phyloP scores from a whole-genome alignment of 2,329 filamentous ascomycete genomes.

The Leptographium lundbergii region DNA sequence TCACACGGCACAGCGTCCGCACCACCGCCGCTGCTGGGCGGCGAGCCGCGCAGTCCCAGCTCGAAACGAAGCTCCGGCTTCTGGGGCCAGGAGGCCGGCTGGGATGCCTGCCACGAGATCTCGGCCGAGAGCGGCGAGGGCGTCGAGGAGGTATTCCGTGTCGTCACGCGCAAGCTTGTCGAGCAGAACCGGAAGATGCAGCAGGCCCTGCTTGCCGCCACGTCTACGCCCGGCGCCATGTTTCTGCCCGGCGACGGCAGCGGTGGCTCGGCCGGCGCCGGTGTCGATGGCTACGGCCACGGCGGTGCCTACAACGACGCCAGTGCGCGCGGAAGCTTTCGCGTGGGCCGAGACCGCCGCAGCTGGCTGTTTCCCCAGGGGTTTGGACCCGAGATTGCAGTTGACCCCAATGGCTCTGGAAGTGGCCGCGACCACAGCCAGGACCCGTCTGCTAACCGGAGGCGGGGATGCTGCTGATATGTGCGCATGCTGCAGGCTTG shows the following conservation, averaged over 20 bases:
- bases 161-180: slow-evolving; percentile 49
- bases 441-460: not conserved
- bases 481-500: too few species aligned
- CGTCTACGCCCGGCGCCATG: slow-evolving; percentile 32
- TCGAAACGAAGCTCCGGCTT: slow-evolving; percentile 61
- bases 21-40: slow-evolving; percentile 13
- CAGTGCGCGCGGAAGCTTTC: slow-evolving; percentile 38
- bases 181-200: slow-evolving; percentile 53
- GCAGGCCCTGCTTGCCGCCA: slow-evolving; percentile 43
- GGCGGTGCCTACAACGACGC: slow-evolving; percentile 35
- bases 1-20: slow-evolving; percentile 7
- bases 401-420: slow-evolving; percentile 26
- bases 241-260: slow-evolving; percentile 7
- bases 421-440: slow-evolving; percentile 1
- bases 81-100: slow-evolving; percentile 87
- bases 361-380: slow-evolving; percentile 46
- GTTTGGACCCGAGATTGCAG: slow-evolving; percentile 38
- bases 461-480: slow-evolving; percentile 10
- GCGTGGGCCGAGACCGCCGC: slow-evolving; percentile 42
- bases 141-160: slow-evolving; percentile 88
- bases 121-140: slow-evolving; percentile 88
- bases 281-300: slow-evolving; percentile 1
- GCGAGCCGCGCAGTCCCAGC: slow-evolving; percentile 45
- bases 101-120: slow-evolving; percentile 97
- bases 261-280: slow-evolving; percentile 3